Conservation (phyloP, 768 basidiomycete species). For the Pleurotus tuoliensis region DNA sequence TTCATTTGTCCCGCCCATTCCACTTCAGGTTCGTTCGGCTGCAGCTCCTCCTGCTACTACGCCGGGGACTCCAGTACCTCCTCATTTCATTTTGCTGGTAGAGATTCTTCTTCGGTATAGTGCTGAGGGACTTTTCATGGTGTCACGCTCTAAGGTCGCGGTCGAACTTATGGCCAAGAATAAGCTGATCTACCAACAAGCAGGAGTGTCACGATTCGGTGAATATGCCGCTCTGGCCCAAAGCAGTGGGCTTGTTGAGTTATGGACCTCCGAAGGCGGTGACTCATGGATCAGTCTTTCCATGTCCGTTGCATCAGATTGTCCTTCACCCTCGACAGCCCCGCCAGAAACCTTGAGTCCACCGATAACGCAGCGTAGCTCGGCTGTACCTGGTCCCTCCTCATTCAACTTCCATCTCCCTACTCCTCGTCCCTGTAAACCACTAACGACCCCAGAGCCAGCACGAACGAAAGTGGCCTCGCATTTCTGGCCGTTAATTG, state of each 20-base stretch:
- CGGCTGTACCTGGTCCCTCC: no score
- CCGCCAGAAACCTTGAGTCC: conserved; percentile 25
- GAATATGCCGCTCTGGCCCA: conserved; percentile 12
- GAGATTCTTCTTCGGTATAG: neutral
- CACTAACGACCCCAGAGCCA: no score
- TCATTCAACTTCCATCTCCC: no score
- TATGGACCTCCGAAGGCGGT: conserved; percentile 7
- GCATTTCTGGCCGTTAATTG: neutral
- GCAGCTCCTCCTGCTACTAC: no score
- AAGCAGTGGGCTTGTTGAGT: conserved; percentile 6
- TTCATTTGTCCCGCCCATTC: no score
- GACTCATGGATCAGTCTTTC: conserved; percentile 13
- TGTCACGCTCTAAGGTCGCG: conserved; percentile 11
- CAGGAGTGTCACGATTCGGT: conserved; percentile 9
- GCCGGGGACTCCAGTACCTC: neutral
- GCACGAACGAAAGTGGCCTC: no score
- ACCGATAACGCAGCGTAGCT: no score
- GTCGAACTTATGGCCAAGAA: neutral
- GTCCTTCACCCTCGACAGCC: conserved; percentile 49
- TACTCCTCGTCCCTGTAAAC: no score
- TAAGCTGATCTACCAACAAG: conserved; percentile 6
- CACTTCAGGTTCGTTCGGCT: no score
- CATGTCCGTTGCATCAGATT: no score
- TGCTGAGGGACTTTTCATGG: neutral
- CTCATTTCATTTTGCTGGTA: neutral